phyloP scores from a whole-genome alignment of 1,284 basidiomycete species.

The Trametes versicolor region DNA sequence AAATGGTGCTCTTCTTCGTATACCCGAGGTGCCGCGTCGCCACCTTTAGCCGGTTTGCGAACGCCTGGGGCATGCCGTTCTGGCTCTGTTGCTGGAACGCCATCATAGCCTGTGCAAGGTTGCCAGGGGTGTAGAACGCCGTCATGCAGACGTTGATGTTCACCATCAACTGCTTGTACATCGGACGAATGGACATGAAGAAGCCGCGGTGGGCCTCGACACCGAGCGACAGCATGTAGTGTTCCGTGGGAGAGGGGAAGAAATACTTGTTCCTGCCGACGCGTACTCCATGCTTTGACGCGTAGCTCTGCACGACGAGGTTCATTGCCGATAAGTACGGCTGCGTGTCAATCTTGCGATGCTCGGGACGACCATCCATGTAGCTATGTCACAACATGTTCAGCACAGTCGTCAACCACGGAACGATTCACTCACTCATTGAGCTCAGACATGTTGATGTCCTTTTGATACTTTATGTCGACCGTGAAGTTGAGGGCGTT shows the following conservation, averaged over 20 bases:
- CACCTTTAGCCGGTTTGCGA: slow-evolving; percentile 65
- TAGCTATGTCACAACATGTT: slow-evolving; percentile 51
- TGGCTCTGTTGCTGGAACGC: slow-evolving; percentile 54
- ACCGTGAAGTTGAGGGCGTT: slow-evolving; percentile 61
- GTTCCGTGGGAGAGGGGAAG: slow-evolving; percentile 50
- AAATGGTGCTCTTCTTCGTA: slow-evolving; percentile 59
- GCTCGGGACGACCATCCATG: slow-evolving; percentile 54
- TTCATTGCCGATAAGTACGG: slow-evolving; percentile 73
- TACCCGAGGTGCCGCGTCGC: slow-evolving; percentile 65
- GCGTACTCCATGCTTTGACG: slow-evolving; percentile 61
- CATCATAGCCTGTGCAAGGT: slow-evolving; percentile 63
- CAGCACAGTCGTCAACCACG: neutral
- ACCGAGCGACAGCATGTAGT: slow-evolving; percentile 52
- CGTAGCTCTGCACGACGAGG: slow-evolving; percentile 68
- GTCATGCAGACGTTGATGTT: slow-evolving; percentile 81
- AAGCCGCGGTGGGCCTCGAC: slow-evolving; percentile 72
- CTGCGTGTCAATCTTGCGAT: slow-evolving; percentile 55
- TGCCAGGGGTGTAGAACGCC: slow-evolving; percentile 72
- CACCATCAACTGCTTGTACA: slow-evolving; percentile 73
- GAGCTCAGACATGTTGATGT: slow-evolving; percentile 56
- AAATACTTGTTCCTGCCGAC: slow-evolving; percentile 73
- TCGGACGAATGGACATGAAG: slow-evolving; percentile 71
- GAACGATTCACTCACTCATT: slow-evolving; percentile 53
- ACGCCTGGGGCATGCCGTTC: slow-evolving; percentile 58
- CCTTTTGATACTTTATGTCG: slow-evolving; percentile 56